phyloP scores from a whole-genome alignment of 768 basidiomycete genomes.

The Sistotremastrum suecicum region DNA sequence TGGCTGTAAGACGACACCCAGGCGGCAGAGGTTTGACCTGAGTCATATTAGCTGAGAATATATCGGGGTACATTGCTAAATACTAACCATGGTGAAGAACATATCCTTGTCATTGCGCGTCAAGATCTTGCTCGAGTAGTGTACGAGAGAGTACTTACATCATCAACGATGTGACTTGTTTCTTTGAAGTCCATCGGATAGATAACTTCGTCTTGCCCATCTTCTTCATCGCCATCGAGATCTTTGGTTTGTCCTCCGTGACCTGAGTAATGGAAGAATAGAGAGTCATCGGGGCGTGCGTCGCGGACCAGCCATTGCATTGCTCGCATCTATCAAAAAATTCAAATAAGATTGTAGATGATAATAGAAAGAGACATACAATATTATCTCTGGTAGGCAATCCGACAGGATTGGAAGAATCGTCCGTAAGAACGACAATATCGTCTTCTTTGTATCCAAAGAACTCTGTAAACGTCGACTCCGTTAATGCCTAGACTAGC shows the following conservation, averaged over 20 bases:
- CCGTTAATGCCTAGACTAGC: neutral
- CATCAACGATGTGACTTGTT: slow-evolving; percentile 75
- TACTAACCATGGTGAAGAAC: slow-evolving; percentile 61
- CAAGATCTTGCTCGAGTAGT: neutral
- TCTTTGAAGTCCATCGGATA: slow-evolving; percentile 71
- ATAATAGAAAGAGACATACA: slow-evolving; percentile 21
- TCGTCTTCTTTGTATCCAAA: slow-evolving; percentile 63
- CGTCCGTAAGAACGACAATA: slow-evolving; percentile 79
- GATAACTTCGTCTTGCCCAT: slow-evolving; percentile 82
- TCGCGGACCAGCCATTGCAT: slow-evolving; percentile 88
- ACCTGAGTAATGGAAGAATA: slow-evolving; percentile 92
- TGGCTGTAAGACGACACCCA: slow-evolving; percentile 80
- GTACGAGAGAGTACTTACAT: slow-evolving; percentile 36
- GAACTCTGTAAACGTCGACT: slow-evolving; percentile 22
- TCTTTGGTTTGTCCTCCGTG: slow-evolving; percentile 90
- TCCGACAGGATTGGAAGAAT: slow-evolving; percentile 43
- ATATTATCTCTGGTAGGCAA: slow-evolving; percentile 76
- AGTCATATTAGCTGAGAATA: neutral
- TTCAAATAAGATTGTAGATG: neutral
- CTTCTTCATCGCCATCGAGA: slow-evolving; percentile 66
- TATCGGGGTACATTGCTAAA: neutral
- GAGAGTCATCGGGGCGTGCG: slow-evolving; percentile 68
- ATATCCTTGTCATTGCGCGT: slow-evolving; percentile 25
- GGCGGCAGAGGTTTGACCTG: slow-evolving; percentile 51
- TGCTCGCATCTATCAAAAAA: slow-evolving; percentile 38